Conservation (phyloP, 768 basidiomycete genomes). For the Termitomyces sp. region DNA sequence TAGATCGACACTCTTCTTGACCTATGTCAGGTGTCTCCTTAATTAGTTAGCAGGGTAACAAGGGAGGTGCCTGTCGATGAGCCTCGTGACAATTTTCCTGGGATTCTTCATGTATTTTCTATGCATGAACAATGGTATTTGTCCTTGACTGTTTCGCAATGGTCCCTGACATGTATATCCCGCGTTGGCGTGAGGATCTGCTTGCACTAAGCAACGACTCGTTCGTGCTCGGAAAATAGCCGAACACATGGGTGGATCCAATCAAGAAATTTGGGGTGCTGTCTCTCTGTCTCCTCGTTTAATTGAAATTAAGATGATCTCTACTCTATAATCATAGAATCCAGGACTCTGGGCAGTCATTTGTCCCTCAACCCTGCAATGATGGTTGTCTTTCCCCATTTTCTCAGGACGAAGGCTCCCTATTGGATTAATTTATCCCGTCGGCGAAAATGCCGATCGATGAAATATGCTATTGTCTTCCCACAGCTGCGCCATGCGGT, state of each 20-base stretch:
- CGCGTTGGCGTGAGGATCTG: no score
- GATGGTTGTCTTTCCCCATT: neutral
- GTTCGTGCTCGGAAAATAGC: neutral
- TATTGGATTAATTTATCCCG: neutral
- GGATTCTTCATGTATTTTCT: neutral
- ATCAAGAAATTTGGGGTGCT: neutral
- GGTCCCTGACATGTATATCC: no score
- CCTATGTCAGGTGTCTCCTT: neutral
- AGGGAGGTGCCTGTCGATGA: no score
- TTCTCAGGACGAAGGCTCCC: neutral
- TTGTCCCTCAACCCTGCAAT: neutral
- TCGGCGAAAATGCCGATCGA: slow-evolving; percentile 1
- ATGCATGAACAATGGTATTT: neutral
- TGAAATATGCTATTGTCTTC: neutral
- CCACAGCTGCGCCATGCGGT: slow-evolving; percentile 7
- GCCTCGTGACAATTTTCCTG: neutral
- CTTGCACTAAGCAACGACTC: neutral
- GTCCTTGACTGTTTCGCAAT: neutral
- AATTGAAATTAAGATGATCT: neutral
- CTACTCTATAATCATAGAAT: neutral
- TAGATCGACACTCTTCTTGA: neutral
- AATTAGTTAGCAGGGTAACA: neutral
- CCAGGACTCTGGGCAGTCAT: neutral
- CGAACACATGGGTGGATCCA: neutral
- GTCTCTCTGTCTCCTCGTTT: neutral